These are phyloP conservation scores for Termitomyces sp. DNA, from an alignment of 768 basidiomycete genomes.

Conservation along the genomic window DNA sequence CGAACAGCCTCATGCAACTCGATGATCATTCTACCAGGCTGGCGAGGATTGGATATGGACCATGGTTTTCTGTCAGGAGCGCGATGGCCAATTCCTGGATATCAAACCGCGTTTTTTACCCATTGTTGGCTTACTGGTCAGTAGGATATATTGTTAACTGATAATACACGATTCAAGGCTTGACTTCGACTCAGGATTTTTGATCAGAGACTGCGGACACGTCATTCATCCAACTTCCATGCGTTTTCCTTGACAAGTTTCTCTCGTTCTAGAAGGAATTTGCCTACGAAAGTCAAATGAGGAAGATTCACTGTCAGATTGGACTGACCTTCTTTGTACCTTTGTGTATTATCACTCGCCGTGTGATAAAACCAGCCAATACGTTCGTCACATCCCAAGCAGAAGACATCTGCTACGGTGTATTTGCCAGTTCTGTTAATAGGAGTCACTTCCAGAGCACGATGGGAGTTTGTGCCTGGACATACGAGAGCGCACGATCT, in stretches of 20 bases:
- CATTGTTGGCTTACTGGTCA: background rate
- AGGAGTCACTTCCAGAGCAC: slow-evolving; percentile 1
- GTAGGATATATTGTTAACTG: background rate
- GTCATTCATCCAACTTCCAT: slow-evolving; percentile 59
- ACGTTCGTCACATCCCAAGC: slow-evolving; percentile 74
- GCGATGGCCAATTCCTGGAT: background rate
- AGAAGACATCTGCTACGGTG: slow-evolving; percentile 79
- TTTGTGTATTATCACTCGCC: slow-evolving; percentile 73
- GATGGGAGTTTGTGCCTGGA: background rate
- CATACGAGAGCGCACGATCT: slow-evolving; percentile 70
- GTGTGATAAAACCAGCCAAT: slow-evolving; percentile 85
- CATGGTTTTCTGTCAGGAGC: too few relatives aligned
- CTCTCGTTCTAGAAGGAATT: slow-evolving; percentile 80
- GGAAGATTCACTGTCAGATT: background rate
- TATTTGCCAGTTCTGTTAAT: slow-evolving; percentile 70
- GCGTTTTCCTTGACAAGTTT: slow-evolving; percentile 79
- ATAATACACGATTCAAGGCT: background rate
- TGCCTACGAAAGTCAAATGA: slow-evolving; percentile 43
- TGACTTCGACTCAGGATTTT: background rate
- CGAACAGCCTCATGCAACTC: background rate
- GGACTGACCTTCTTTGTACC: slow-evolving; percentile 77
- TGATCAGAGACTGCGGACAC: background rate
- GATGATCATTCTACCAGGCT: background rate
- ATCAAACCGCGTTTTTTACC: background rate
- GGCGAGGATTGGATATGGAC: background rate